phyloP scores from a whole-genome alignment of 1,284 basidiomycete species.

The Pseudozyma pruni region DNA sequence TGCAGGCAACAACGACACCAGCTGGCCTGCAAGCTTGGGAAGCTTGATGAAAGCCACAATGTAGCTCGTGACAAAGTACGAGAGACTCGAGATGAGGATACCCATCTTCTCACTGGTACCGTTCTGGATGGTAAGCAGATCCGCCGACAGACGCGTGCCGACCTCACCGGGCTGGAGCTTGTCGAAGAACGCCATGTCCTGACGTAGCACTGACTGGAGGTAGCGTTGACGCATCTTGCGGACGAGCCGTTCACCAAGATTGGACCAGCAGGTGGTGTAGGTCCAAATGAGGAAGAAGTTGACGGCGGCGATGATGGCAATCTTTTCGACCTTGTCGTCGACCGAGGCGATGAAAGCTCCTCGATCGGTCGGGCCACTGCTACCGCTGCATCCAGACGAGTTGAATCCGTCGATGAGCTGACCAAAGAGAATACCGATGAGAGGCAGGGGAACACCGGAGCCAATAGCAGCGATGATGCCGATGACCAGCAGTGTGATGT shows the following conservation, averaged over 20 bases:
- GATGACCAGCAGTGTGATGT: constrained; percentile 40
- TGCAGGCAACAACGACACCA: constrained; percentile 54
- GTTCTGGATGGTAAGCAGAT: constrained; percentile 57
- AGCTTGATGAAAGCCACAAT: constrained; percentile 56
- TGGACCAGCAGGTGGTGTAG: constrained; percentile 61
- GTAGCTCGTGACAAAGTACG: constrained; percentile 58
- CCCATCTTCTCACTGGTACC: constrained; percentile 62
- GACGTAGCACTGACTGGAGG: constrained; percentile 69
- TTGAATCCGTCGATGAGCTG: constrained; percentile 63
- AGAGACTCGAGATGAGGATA: constrained; percentile 53
- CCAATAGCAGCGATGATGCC: constrained; percentile 55
- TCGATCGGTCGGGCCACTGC: constrained; percentile 21
- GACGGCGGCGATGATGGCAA: constrained; percentile 55
- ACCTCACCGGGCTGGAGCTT: constrained; percentile 53
- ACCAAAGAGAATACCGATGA: constrained; percentile 61
- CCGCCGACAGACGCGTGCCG: constrained; percentile 51
- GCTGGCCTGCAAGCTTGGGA: constrained; percentile 50
- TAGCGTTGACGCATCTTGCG: constrained; percentile 68
- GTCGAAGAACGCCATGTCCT: constrained; percentile 68
- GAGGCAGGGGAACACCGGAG: constrained; percentile 57
- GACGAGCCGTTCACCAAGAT: constrained; percentile 56
- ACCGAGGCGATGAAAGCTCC: constrained; percentile 44
- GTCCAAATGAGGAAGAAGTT: constrained; percentile 64
- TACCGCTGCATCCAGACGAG: constrained; percentile 27
- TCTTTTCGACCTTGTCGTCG: constrained; percentile 53